Evolutionary conservation across 2,329 filamentous ascomycete genomes (phyloP).

Genomic region (Curvularia verruculosa): DNA sequence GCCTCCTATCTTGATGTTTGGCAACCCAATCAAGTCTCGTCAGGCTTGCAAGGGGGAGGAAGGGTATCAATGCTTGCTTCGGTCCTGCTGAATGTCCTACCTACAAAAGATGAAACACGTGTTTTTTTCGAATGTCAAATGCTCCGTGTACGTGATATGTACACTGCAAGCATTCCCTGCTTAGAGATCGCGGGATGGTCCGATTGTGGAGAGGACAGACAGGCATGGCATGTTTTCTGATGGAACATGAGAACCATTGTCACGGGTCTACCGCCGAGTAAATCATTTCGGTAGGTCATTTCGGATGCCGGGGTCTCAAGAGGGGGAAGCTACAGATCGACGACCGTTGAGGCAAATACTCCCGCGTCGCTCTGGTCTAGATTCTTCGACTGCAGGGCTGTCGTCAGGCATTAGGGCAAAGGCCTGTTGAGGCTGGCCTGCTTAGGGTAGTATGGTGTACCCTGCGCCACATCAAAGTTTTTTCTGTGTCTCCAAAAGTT

Average conservation of each 20-base stretch:
- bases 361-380: background rate
- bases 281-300: no score
- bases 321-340: background rate
- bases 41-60: no score
- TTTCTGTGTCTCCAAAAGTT: background rate
- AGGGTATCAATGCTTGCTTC: no score
- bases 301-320: background rate
- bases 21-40: no score
- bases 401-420: no score
- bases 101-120: background rate
- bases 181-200: background rate
- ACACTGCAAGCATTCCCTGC: slow-evolving; percentile 18
- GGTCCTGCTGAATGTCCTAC: slow-evolving; percentile 17
- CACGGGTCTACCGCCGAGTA: background rate
- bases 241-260: background rate
- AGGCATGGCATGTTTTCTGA: background rate
- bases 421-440: background rate
- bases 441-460: background rate
- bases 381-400: background rate
- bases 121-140: background rate
- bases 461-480: background rate
- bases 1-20: no score
- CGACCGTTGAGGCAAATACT: background rate
- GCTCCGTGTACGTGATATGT: background rate
- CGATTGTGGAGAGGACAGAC: background rate